Conservation (phyloP, 768 basidiomycete genomes). For the Boletus reticulatus region DNA sequence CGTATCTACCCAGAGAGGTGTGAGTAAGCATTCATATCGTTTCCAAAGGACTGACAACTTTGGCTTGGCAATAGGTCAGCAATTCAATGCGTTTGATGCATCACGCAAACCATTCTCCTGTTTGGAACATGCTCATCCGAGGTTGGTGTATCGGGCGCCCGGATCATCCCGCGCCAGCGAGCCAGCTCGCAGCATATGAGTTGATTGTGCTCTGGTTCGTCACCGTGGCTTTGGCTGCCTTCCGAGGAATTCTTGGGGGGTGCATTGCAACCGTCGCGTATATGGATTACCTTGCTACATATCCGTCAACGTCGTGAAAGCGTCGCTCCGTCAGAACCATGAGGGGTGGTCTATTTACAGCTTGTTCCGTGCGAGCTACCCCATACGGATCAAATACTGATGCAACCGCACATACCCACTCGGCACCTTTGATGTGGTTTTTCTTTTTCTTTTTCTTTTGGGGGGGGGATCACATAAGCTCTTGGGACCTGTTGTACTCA, state of each 20-base stretch:
- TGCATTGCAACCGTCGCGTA: conserved; percentile 53
- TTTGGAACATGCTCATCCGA: conserved; percentile 59
- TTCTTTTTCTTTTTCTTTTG: too few species aligned
- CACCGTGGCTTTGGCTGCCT: conserved; percentile 61
- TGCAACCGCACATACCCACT: conserved; percentile 15
- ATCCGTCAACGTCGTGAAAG: conserved; percentile 56
- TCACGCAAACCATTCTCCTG: background rate
- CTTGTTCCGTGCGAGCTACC: conserved; percentile 45
- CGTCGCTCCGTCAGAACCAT: conserved; percentile 46
- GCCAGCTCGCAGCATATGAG: background rate
- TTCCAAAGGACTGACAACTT: conserved; percentile 14
- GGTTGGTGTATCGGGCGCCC: conserved; percentile 64
- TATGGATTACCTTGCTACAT: conserved; percentile 55
- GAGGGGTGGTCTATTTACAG: conserved; percentile 54
- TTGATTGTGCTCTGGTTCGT: conserved; percentile 22
- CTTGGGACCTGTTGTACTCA: conserved; percentile 52
- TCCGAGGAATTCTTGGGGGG: conserved; percentile 58
- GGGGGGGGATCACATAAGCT: conserved; percentile 34
- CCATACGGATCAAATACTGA: background rate
- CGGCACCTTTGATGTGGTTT: conserved; percentile 38
- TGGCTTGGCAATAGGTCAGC: conserved; percentile 22
- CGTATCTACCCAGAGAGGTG: conserved; percentile 48
- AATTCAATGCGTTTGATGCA: background rate
- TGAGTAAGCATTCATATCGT: conserved; percentile 28
- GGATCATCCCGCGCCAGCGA: conserved; percentile 64